Evolutionary conservation across 305 asterid species (phyloP), one percentile per base, ranked within the genome.

Genomic region (Euphrasia arctica): DNA sequence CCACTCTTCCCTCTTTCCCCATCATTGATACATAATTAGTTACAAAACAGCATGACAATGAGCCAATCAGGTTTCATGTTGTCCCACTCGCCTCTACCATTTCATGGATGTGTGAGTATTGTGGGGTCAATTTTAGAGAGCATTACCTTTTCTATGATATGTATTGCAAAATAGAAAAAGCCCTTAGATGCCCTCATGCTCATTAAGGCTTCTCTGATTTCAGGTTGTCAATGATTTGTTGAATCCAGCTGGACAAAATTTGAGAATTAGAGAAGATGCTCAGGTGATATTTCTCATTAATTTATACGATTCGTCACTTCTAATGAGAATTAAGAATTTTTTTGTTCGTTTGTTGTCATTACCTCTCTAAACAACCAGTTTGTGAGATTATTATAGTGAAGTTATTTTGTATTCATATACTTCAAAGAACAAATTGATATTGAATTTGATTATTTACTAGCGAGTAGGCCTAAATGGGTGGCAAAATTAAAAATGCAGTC

Each of bases 201-300:
- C 67, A 54, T 62, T 51, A 71, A 58, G 66, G 34, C 64, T 55
- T 65, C 52, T 72, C 63, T 75, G 58, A 55, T 72, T 77, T 71
- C 93, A 94, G 99, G 99, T 94, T 72, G 91, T 94, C 66, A 94
- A 94, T 78, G 99, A 94, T 80, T 87, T 94, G 78, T 79, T 94
- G 76, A 94, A 94, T 86, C 99, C 99, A 66, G 97, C 99, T 75
- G 99, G 99, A 55, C 98, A 94, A 74, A 94, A 94, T 82, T 74
- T 94, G 81, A 83, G 98, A 79, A 85, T 94, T 60, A 83, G 99
- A 79, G 98, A 94, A 78, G 99, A 94, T 41, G 54, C 87, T 50
- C 99, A 94, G 98, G 99, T 94, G 69, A 74, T 70, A 58, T 59
- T 59, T 68, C 66, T 65, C 41, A 39, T 63, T 63, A 41, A 63